Conservation (phyloP, 2,329 filamentous ascomycete species). For the Ceratocystis variospora region DNA sequence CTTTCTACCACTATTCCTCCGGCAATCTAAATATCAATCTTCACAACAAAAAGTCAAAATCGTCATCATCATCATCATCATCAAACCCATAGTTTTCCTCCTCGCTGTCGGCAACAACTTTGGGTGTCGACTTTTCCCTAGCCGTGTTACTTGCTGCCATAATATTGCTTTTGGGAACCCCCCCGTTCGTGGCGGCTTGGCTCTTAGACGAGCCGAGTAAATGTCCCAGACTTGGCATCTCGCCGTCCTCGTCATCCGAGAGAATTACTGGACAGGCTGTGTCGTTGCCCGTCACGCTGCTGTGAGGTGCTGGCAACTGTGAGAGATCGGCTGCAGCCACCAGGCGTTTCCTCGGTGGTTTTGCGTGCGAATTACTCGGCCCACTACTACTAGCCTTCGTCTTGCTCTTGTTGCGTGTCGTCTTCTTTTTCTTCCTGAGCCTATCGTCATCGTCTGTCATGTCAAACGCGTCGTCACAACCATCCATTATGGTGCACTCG, state of each 20-base stretch:
- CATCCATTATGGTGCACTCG: constrained; percentile 8
- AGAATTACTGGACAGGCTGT: not conserved
- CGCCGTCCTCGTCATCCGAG: not conserved
- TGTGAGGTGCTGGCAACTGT: not conserved
- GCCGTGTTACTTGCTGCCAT: not conserved
- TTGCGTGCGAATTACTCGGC: not conserved
- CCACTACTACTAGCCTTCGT: not conserved
- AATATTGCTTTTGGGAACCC: not conserved
- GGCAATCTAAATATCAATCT: not conserved
- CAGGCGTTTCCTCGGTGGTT: not conserved
- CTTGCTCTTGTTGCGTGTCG: not conserved
- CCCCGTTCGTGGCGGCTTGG: not conserved
- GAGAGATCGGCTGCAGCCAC: not conserved
- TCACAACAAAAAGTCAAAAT: constrained; percentile 11
- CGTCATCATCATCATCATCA: constrained; percentile 11
- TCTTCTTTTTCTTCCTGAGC: constrained; percentile 2
- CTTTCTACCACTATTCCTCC: not conserved
- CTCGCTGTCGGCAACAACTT: constrained; percentile 10
- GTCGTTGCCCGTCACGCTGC: not conserved
- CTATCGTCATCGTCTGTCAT: constrained; percentile 9
- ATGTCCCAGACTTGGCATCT: constrained; percentile 5
- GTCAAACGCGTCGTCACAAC: not conserved
- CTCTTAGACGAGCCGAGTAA: not conserved
- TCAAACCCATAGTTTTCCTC: constrained; percentile 16
- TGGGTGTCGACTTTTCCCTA: not conserved